These are phyloP conservation scores for Phaffia tasmanica DNA, from an alignment of 768 basidiomycete species.

Conservation along the genomic window DNA sequence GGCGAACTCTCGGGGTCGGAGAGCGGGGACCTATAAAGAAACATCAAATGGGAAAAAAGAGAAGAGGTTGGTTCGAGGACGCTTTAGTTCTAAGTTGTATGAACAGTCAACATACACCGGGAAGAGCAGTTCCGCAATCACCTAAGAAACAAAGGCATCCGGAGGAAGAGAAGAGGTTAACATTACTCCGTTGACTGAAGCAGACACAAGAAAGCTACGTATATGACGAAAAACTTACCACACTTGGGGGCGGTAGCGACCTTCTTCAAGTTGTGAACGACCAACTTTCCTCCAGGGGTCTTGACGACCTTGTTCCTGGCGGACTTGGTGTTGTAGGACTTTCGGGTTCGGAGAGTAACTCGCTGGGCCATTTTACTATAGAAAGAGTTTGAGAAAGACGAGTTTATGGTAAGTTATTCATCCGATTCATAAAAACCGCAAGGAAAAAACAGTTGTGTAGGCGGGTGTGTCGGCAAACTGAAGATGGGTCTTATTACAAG, in stretches of 20 bases:
- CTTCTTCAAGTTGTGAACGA: slow-evolving; percentile 98
- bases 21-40: slow-evolving; percentile 64
- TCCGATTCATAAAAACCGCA: not conserved
- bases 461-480: not conserved
- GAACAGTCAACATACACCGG: slow-evolving; percentile 59
- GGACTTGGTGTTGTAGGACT: slow-evolving; percentile 94
- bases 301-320: slow-evolving; percentile 90
- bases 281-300: slow-evolving; percentile 85
- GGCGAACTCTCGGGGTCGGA: slow-evolving; percentile 91
- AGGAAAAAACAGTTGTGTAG: not conserved
- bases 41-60: not conserved
- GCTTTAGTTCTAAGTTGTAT: slow-evolving; percentile 7
- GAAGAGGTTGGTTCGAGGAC: slow-evolving; percentile 1
- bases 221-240: slow-evolving; percentile 2
- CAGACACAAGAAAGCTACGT: not conserved
- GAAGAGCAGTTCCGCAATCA: slow-evolving; percentile 88
- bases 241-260: slow-evolving; percentile 46
- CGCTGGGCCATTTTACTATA: slow-evolving; percentile 80
- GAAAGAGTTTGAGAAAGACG: not conserved
- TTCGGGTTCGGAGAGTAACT: slow-evolving; percentile 97
- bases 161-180: not conserved
- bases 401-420: too few relatives aligned
- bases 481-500: not conserved
- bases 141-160: slow-evolving; percentile 79
- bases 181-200: not conserved